These are phyloP conservation scores for Fusarium camptoceras DNA, from an alignment of 2,329 filamentous ascomycete genomes.

Conservation along the genomic window DNA sequence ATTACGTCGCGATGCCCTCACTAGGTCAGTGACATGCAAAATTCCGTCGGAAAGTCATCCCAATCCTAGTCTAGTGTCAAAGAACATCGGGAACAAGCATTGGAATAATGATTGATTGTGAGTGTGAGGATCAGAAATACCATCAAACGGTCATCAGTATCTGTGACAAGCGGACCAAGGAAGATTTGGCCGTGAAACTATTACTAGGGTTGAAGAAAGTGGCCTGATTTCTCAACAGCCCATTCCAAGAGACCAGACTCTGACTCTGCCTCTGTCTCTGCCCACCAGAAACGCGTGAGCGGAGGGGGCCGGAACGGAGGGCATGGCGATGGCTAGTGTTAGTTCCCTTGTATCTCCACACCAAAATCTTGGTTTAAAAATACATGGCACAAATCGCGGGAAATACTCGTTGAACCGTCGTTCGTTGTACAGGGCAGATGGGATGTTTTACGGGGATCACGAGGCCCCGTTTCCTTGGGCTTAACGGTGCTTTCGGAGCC, in stretches of 20 bases:
- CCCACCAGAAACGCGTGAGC: constrained; percentile 44
- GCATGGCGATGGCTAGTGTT: constrained; percentile 14
- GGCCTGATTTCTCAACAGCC: constrained; percentile 46
- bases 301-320: constrained; percentile 45
- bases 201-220: constrained; percentile 25
- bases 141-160: constrained; percentile 1
- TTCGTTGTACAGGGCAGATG: constrained; percentile 32
- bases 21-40: constrained; percentile 10
- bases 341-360: constrained; percentile 8
- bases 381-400: constrained; percentile 37
- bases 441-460: constrained; percentile 32
- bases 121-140: neutral
- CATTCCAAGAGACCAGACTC: constrained; percentile 37
- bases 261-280: neutral
- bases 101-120: neutral
- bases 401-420: constrained; percentile 45
- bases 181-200: neutral
- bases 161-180: neutral
- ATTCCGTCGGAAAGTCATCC: constrained; percentile 2
- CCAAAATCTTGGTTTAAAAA: accelerated
- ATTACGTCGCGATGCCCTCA: constrained; percentile 1
- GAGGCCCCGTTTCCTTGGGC: neutral
- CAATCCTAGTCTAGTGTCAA: constrained; percentile 1
- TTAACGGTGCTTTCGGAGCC: constrained; percentile 18
- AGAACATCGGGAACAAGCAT: constrained; percentile 7